Conservation (phyloP, 2,329 filamentous ascomycete species). For the Neocatenulostroma microsporum region DNA sequence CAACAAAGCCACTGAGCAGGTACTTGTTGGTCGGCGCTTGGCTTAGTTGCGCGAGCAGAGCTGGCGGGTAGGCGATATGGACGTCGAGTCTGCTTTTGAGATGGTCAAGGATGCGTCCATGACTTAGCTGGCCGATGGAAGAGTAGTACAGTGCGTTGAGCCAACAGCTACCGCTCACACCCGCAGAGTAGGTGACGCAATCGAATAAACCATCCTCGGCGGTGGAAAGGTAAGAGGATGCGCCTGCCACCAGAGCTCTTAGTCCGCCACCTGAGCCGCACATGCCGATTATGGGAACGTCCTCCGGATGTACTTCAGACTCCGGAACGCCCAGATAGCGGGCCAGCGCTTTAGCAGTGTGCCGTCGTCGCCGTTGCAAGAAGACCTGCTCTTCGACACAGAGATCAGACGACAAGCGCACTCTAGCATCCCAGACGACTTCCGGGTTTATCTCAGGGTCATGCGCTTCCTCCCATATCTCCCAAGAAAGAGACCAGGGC, state of each 20-base stretch:
- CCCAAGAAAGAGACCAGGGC: conserved; percentile 78
- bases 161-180: conserved; percentile 95
- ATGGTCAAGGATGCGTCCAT: conserved; percentile 68
- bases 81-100: conserved; percentile 75
- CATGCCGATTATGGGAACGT: conserved; percentile 87
- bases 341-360: conserved; percentile 66
- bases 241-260: conserved; percentile 80
- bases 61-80: conserved; percentile 88
- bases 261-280: conserved; percentile 90
- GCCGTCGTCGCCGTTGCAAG: conserved; percentile 57
- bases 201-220: conserved; percentile 85
- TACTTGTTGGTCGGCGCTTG: conserved; percentile 89
- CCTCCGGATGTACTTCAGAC: conserved; percentile 78
- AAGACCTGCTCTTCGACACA: conserved; percentile 79
- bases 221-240: conserved; percentile 76
- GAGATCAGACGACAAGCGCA: conserved; percentile 72
- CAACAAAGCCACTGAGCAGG: conserved; percentile 77
- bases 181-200: conserved; percentile 89
- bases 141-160: conserved; percentile 82
- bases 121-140: conserved; percentile 60
- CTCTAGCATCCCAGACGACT: conserved; percentile 70
- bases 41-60: conserved; percentile 71
- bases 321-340: conserved; percentile 73
- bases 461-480: conserved; percentile 88
- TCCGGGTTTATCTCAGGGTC: conserved; percentile 80